phyloP scores from a whole-genome alignment of 1,284 basidiomycete genomes.

The Ustilago cynodontis region DNA sequence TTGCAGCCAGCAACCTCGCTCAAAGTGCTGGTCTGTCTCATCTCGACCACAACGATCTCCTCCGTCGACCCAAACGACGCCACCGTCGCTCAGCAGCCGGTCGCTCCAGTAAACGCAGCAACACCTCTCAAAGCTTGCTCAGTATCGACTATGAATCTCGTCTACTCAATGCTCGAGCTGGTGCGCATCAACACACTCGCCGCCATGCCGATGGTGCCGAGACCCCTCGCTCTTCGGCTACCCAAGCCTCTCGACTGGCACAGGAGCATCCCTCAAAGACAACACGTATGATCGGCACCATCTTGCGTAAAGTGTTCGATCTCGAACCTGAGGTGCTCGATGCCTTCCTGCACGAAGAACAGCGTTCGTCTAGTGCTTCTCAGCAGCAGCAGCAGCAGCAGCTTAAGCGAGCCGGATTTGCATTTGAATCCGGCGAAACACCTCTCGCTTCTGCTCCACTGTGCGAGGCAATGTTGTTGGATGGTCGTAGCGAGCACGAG shows the following conservation, averaged over 20 bases:
- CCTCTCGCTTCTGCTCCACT: slow-evolving; percentile 24
- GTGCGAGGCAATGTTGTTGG: slow-evolving; percentile 27
- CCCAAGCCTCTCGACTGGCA: slow-evolving; percentile 16
- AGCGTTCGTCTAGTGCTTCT: slow-evolving; percentile 6
- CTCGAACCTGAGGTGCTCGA: slow-evolving; percentile 55
- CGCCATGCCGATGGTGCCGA: slow-evolving; percentile 22
- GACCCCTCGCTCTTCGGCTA: slow-evolving; percentile 22
- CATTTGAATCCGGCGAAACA: slow-evolving; percentile 29
- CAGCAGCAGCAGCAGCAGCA: background rate
- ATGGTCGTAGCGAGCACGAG: slow-evolving; percentile 35
- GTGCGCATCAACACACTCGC: background rate
- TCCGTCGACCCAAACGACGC: slow-evolving; percentile 43
- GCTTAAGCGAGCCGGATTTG: slow-evolving; percentile 17
- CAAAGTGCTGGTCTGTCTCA: slow-evolving; percentile 47
- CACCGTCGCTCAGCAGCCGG: slow-evolving; percentile 42
- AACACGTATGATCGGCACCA: slow-evolving; percentile 42
- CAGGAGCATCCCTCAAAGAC: slow-evolving; percentile 39
- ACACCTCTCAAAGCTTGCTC: slow-evolving; percentile 43
- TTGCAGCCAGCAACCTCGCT: slow-evolving; percentile 45
- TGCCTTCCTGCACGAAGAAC: slow-evolving; percentile 42
- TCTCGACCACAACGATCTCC: slow-evolving; percentile 21
- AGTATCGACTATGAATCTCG: slow-evolving; percentile 40
- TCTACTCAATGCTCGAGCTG: slow-evolving; percentile 12
- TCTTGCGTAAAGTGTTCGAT: slow-evolving; percentile 48
- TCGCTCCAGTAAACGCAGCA: slow-evolving; percentile 52